These are phyloP conservation scores for Primulina tabacum DNA, from an alignment of 257 asterid genomes.

Conservation along the genomic window DNA sequence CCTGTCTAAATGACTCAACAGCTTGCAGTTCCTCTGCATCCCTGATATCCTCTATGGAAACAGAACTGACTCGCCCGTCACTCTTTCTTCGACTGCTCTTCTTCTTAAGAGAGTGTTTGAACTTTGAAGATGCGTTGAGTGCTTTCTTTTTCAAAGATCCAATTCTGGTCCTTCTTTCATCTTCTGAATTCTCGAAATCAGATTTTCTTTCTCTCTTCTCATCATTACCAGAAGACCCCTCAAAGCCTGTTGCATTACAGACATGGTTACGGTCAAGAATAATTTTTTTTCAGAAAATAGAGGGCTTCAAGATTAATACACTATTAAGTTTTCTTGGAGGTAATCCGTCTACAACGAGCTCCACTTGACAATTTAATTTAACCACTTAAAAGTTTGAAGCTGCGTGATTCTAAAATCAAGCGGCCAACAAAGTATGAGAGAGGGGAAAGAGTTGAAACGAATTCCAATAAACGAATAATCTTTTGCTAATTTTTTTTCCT, in stretches of 20 bases:
- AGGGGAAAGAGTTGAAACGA: not conserved
- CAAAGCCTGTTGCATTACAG: slow-evolving; percentile 60
- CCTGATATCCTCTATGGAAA: slow-evolving; percentile 88
- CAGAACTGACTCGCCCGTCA: slow-evolving; percentile 80
- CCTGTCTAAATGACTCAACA: slow-evolving; percentile 86
- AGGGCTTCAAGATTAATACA: not conserved
- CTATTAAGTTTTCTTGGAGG: slow-evolving; percentile 15
- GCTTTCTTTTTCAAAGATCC: slow-evolving; percentile 90
- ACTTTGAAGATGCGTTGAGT: slow-evolving; percentile 81
- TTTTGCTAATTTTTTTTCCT: too few species aligned
- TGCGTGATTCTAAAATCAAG: not conserved
- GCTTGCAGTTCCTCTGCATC: slow-evolving; percentile 85
- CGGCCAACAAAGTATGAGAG: not conserved
- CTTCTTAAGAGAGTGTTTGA: slow-evolving; percentile 93
- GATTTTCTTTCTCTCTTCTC: slow-evolving; percentile 88
- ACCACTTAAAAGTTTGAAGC: slow-evolving; percentile 5
- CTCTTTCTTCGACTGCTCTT: slow-evolving; percentile 81
- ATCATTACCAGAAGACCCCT: slow-evolving; percentile 83
- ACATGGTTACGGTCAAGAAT: slow-evolving; percentile 9
- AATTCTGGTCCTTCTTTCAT: slow-evolving; percentile 84
- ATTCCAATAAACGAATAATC: not conserved
- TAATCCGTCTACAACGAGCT: slow-evolving; percentile 5
- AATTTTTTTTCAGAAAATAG: not conserved
- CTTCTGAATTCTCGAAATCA: slow-evolving; percentile 93
- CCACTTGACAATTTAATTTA: slow-evolving; percentile 10